These are phyloP conservation scores for Chloropicon primus DNA, from an alignment of 139 green algal genomes.

Conservation along the genomic window DNA sequence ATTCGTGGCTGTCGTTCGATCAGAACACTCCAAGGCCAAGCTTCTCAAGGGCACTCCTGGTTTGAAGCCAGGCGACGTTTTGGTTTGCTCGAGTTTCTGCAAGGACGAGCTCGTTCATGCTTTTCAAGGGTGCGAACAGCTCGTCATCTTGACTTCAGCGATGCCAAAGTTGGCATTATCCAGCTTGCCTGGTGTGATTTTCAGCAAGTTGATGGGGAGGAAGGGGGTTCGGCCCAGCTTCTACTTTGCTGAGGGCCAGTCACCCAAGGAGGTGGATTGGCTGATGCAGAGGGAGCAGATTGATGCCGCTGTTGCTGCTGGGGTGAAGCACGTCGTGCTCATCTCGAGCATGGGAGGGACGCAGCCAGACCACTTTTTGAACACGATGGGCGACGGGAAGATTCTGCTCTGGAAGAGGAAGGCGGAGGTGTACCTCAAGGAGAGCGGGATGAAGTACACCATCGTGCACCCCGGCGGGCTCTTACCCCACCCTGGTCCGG, in stretches of 20 bases:
- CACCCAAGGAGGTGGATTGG: slow-evolving; percentile 2
- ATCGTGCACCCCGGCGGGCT: slow-evolving; percentile 1
- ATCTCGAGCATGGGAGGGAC: neutral
- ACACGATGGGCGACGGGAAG: slow-evolving; percentile 2
- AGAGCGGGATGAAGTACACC: neutral
- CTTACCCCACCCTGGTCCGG: neutral
- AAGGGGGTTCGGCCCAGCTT: neutral
- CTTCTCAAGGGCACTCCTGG: neutral
- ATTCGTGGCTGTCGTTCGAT: neutral
- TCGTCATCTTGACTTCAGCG: neutral
- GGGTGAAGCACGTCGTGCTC: slow-evolving; percentile 1
- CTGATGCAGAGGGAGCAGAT: neutral
- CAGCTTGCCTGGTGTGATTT: neutral
- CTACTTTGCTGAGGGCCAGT: slow-evolving; percentile 2
- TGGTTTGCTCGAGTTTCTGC: neutral
- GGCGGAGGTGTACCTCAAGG: slow-evolving; percentile 2
- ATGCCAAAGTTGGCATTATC: neutral
- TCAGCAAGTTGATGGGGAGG: neutral
- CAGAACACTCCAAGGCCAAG: neutral
- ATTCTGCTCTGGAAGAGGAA: slow-evolving; percentile 2
- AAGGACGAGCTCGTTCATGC: neutral
- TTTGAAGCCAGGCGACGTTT: neutral
- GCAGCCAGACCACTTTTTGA: neutral
- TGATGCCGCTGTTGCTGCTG: neutral
- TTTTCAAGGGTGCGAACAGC: neutral